These are phyloP conservation scores for Catharanthus roseus DNA, from an alignment of 257 asterid genomes.

Conservation along the genomic window DNA sequence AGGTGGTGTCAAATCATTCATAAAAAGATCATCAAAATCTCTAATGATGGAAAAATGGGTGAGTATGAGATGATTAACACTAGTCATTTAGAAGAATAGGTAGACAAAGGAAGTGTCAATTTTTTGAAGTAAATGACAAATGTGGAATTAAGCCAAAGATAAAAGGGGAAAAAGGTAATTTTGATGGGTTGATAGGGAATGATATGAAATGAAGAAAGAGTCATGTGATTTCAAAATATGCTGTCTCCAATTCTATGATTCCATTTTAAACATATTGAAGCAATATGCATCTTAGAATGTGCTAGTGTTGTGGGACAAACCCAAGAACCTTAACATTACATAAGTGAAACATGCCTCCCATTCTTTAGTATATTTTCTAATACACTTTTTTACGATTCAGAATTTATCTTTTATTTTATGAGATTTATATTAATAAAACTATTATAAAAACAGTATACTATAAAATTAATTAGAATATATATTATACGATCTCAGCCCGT, in stretches of 20 bases:
- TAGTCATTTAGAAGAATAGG: conserved; percentile 2
- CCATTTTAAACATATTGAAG: not conserved
- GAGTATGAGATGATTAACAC: not conserved
- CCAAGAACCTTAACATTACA: not conserved
- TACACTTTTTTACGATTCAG: too few species aligned
- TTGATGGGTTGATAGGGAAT: conserved; percentile 4
- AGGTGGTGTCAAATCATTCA: conserved; percentile 2
- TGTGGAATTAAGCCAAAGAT: conserved; percentile 6
- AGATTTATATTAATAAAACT: too few species aligned
- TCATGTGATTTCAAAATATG: not conserved
- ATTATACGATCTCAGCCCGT: too few species aligned
- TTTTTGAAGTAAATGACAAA: conserved; percentile 5
- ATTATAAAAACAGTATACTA: too few species aligned
- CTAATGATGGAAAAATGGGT: not conserved
- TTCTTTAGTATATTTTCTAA: too few species aligned
- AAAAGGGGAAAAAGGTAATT: not conserved
- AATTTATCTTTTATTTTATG: too few species aligned
- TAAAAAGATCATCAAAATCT: not conserved
- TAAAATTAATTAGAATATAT: too few species aligned
- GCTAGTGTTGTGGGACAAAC: not conserved
- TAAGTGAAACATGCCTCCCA: not conserved
- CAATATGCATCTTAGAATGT: conserved; percentile 14
- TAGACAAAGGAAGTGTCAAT: conserved; percentile 8
- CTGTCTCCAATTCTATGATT: conserved; percentile 13
- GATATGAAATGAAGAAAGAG: not conserved